These are phyloP conservation scores for Veloboletus limbatus DNA, from an alignment of 1,284 basidiomycete species.

Conservation along the genomic window DNA sequence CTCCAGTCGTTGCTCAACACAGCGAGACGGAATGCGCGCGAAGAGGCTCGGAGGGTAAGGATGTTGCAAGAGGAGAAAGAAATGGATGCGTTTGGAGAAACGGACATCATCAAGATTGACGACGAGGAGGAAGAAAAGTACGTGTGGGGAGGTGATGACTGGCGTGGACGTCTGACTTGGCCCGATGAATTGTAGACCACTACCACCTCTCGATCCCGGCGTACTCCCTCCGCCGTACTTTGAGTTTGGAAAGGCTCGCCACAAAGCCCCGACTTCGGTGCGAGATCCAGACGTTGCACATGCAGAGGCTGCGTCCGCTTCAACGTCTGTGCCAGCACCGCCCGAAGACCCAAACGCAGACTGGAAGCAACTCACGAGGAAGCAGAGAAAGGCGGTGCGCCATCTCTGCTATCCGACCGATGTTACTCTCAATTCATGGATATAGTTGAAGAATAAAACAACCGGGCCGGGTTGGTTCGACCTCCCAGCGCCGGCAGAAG, in stretches of 20 bases:
- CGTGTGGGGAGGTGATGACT: conserved; percentile 12
- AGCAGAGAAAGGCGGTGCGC: conserved; percentile 63
- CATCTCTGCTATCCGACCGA: not conserved
- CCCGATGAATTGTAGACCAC: conserved; percentile 42
- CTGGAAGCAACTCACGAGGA: conserved; percentile 64
- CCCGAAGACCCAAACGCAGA: conserved; percentile 58
- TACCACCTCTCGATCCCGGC: conserved; percentile 67
- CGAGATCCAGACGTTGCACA: conserved; percentile 61
- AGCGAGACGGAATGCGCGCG: conserved; percentile 51
- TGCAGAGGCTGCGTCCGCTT: conserved; percentile 47
- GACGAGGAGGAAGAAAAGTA: conserved; percentile 40
- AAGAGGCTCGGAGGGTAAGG: conserved; percentile 24
- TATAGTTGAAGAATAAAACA: conserved; percentile 68
- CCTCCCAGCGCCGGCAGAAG: conserved; percentile 79
- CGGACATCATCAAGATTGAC: conserved; percentile 47
- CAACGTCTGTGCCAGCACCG: conserved; percentile 47
- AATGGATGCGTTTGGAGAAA: conserved; percentile 30
- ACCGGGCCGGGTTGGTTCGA: conserved; percentile 90
- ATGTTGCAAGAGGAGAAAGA: conserved; percentile 25
- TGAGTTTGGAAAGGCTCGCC: conserved; percentile 42
- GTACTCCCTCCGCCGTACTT: conserved; percentile 61
- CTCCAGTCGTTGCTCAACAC: conserved; percentile 62
- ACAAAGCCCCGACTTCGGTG: conserved; percentile 45
- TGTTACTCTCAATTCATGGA: not conserved
- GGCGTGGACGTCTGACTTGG: conserved; percentile 12